Evolutionary conservation across 208 protist genomes (phyloP).

Genomic region (Spongospora subterranea): DNA sequence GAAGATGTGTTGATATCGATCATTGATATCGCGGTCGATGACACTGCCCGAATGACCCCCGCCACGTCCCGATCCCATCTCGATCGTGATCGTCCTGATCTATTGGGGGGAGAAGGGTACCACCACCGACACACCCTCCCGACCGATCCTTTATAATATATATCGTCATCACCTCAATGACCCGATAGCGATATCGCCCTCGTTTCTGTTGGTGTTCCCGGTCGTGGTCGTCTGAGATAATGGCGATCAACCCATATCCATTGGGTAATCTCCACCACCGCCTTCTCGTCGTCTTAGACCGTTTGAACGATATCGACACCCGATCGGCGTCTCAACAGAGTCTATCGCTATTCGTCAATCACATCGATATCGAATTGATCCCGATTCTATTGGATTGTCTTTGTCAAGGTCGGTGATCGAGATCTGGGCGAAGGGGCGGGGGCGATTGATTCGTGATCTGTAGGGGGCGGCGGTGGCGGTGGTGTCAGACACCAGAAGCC

Average conservation of each 20-base stretch:
- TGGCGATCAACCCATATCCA: not conserved
- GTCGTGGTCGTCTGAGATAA: too few species aligned
- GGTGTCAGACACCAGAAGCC: conserved; percentile 10
- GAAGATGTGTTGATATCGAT: too few species aligned
- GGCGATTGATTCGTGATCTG: not conserved
- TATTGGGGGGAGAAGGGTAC: too few species aligned
- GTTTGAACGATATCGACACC: conserved; percentile 33
- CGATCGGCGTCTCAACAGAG: conserved; percentile 10
- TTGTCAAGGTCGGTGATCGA: not conserved
- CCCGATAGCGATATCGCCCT: too few species aligned
- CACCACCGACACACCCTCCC: too few species aligned
- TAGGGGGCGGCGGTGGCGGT: not conserved
- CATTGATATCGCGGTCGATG: too few species aligned
- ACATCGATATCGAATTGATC: not conserved
- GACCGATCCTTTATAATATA: too few species aligned
- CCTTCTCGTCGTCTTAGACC: not conserved
- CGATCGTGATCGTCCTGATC: too few species aligned
- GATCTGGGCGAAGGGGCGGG: not conserved
- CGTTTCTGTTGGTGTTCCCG: too few species aligned
- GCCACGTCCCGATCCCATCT: too few species aligned
- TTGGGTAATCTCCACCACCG: not conserved
- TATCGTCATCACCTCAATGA: too few species aligned
- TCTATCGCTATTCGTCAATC: not conserved
- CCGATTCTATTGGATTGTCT: not conserved
- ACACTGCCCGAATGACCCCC: too few species aligned